A percentile compares a stretch with the other conserved stretches of the same genome.
phyloP scores from a whole-genome alignment of 2,329 filamentous ascomycete species.

The Alternaria arborescens region DNA sequence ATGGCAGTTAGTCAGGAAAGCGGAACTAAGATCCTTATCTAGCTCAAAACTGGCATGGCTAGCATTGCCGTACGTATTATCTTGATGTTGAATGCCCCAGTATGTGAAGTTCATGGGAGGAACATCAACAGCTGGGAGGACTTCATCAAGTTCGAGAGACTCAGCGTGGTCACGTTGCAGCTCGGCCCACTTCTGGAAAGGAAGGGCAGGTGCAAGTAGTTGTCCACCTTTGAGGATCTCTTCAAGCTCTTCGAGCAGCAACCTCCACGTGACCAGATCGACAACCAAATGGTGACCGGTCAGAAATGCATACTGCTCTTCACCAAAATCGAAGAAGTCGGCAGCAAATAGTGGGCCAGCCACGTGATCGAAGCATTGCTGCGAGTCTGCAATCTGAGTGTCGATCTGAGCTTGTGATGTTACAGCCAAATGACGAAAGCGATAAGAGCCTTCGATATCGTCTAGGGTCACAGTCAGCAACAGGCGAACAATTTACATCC shows the following conservation, averaged over 20 bases:
- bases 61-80: conserved; percentile 51
- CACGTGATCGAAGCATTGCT: conserved; percentile 38
- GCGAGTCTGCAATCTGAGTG: conserved; percentile 42
- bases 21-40: conserved; percentile 30
- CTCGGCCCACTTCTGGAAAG: conserved; percentile 53
- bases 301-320: conserved; percentile 45
- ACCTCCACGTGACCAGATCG: conserved; percentile 59
- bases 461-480: conserved; percentile 20
- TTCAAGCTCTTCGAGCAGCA: conserved; percentile 57
- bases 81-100: conserved; percentile 50
- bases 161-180: conserved; percentile 49
- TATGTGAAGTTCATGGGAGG: conserved; percentile 48
- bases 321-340: conserved; percentile 47
- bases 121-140: conserved; percentile 42
- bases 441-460: conserved; percentile 38
- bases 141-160: conserved; percentile 29
- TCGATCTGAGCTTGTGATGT: conserved; percentile 37
- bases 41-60: conserved; percentile 46
- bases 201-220: conserved; percentile 42
- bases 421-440: conserved; percentile 34
- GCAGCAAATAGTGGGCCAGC: conserved; percentile 44
- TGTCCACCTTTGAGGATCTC: conserved; percentile 42
- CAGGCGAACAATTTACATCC: neutral
- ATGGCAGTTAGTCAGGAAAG: conserved; percentile 46
- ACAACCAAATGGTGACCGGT: conserved; percentile 52